Conservation (phyloP, 805 yeast genomes). For the Candida nonsorbophila region DNA sequence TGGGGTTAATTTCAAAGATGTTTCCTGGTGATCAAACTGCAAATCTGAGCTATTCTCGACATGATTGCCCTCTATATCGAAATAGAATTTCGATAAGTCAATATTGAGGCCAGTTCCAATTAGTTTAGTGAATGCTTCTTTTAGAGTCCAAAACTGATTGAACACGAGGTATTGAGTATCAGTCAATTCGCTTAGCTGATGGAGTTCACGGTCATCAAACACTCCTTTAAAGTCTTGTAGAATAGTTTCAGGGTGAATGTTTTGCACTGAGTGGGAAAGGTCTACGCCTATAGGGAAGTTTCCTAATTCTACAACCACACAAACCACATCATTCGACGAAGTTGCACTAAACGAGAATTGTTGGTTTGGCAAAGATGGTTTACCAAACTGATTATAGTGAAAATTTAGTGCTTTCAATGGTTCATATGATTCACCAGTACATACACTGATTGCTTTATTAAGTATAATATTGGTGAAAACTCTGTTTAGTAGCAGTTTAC, state of each 20-base stretch:
- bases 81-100: slow-evolving; percentile 15
- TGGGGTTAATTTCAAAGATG: too few relatives aligned
- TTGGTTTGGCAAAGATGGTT: slow-evolving; percentile 38
- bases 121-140: slow-evolving; percentile 69
- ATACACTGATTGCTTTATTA: slow-evolving; percentile 16
- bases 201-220: slow-evolving; percentile 32
- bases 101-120: slow-evolving; percentile 52
- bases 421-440: slow-evolving; percentile 4
- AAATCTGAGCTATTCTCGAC: slow-evolving; percentile 2
- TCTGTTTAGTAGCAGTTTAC: slow-evolving; percentile 38
- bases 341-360: slow-evolving; percentile 50
- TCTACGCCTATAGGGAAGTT: slow-evolving; percentile 28
- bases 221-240: slow-evolving; percentile 37
- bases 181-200: slow-evolving; percentile 16
- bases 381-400: slow-evolving; percentile 43
- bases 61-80: slow-evolving; percentile 5
- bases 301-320: slow-evolving; percentile 33
- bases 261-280: slow-evolving; percentile 30
- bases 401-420: slow-evolving; percentile 22
- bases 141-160: slow-evolving; percentile 71
- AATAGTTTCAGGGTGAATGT: slow-evolving; percentile 18
- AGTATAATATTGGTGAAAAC: slow-evolving; percentile 42
- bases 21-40: too few relatives aligned
- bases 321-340: slow-evolving; percentile 48
- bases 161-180: slow-evolving; percentile 29